Evolutionary conservation across 2,329 filamentous ascomycete species (phyloP), one percentile per base, ranked within the genome.

Genomic region (Aureobasidium subglaciale): DNA sequence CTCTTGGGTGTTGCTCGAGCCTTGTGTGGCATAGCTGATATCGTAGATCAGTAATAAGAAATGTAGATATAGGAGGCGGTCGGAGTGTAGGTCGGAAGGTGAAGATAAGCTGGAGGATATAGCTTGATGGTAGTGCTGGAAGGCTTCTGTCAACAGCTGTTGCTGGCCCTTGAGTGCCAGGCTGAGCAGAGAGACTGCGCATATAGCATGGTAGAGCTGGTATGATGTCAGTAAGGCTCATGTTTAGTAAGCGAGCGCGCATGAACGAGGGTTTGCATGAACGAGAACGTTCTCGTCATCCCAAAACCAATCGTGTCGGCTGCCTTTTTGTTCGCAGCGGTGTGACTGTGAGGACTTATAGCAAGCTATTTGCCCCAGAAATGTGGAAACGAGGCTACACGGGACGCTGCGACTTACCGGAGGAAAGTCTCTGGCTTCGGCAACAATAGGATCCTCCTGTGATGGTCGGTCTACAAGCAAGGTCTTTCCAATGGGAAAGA

Each of bases 21-120:
- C 73, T 73, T 77, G 59, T 25, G 56, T 37, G 45, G 54, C 59
- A 58, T 64, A 54, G 59, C 70, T 65, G 58, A 80, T 76, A 67
- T 82, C 80, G 62, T 82, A 82, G 18, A 82, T 67, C 29, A 82
- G 71, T 7, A 83, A 71, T 4, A 83, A 67, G 59, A 81, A 81
- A 63, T 83, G 79, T 1, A 78, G 77, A 25, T 81, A 71, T 57
- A 82, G 77, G 22, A 77, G 71, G n/a, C 77, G 78, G 62, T 82
- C 78, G 0, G 77, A 80, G 16, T 76, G 71, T n/a, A 81, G 67
- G 60, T 82, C 76, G 42, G 77, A 70, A 11, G 73, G 68, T 38
- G 70, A 75, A 55, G 78, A 72, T 3, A 81, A 65, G 25, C 63
- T 58, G 11, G 62, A 58, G 9, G 62, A 62, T 22, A 81, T 72